Evolutionary conservation across 768 basidiomycete genomes (phyloP).

Genomic region (Ramaria sp.): DNA sequence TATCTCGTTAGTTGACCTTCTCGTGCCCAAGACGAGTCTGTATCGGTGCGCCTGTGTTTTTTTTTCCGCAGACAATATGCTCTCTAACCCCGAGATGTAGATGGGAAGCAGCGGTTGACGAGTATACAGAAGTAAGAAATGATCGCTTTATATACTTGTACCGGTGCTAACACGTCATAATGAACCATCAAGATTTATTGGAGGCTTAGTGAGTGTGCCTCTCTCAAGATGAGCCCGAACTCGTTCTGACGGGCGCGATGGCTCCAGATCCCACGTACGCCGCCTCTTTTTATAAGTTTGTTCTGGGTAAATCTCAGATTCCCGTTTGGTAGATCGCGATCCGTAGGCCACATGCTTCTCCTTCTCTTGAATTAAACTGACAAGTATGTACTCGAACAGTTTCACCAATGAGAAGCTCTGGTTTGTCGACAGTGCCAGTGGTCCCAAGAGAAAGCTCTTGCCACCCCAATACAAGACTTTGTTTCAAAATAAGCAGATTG

Average conservation of each 20-base stretch:
- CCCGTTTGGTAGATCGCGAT: conserved; percentile 27
- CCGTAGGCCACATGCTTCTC: conserved; percentile 27
- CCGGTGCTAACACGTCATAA: background rate
- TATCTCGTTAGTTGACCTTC: background rate
- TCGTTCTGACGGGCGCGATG: background rate
- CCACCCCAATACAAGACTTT: conserved; percentile 45
- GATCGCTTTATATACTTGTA: background rate
- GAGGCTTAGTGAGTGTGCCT: background rate
- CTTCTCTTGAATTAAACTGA: background rate
- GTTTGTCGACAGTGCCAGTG: conserved; percentile 27
- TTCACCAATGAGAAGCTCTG: conserved; percentile 42
- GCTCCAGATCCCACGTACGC: background rate
- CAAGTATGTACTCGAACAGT: conserved; percentile 15
- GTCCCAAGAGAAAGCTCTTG: conserved; percentile 23
- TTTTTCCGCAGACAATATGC: background rate
- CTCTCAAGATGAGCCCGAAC: background rate
- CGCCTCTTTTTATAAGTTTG: background rate
- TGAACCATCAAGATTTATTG: background rate
- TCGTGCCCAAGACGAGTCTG: conserved; percentile 33
- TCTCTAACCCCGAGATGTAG: conserved; percentile 15
- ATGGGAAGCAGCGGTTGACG: conserved; percentile 71
- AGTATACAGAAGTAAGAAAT: conserved; percentile 52
- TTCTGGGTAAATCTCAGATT: background rate
- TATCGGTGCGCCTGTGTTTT: conserved; percentile 21
- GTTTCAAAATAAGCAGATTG: conserved; percentile 67